Evolutionary conservation across 2,329 filamentous ascomycete species (phyloP).

Genomic region (Septoria petroselini): DNA sequence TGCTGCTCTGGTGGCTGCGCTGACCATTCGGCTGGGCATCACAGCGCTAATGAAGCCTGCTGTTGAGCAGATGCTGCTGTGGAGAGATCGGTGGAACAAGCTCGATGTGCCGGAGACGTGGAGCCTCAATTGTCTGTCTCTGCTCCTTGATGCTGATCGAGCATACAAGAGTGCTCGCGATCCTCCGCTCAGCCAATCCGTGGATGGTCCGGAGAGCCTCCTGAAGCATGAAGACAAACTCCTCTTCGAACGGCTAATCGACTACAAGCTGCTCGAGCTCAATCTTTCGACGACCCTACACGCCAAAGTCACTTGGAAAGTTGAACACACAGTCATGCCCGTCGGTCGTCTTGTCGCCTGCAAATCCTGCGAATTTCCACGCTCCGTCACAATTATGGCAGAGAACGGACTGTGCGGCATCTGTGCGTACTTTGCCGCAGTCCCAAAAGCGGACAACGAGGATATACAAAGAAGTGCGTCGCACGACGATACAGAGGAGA

Average conservation of each 20-base stretch:
- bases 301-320: constrained; percentile 15
- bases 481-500: neutral
- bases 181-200: no score
- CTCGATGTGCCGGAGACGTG: constrained; percentile 21
- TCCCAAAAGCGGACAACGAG: neutral
- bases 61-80: constrained; percentile 11
- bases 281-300: constrained; percentile 16
- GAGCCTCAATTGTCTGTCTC: constrained; percentile 18
- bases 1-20: constrained; percentile 15
- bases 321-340: constrained; percentile 9
- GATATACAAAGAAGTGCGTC: neutral
- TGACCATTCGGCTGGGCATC: constrained; percentile 17
- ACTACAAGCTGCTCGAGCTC: constrained; percentile 21
- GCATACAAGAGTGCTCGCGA: constrained; percentile 2
- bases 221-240: constrained; percentile 6
- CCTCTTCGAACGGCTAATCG: constrained; percentile 18
- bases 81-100: constrained; percentile 17
- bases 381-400: constrained; percentile 20
- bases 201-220: neutral
- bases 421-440: constrained; percentile 8
- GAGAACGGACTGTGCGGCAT: constrained; percentile 12
- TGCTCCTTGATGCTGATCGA: constrained; percentile 19
- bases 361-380: constrained; percentile 14
- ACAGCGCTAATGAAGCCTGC: constrained; percentile 14
- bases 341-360: constrained; percentile 15